These are phyloP conservation scores for Sindora glabra DNA, from an alignment of 306 rosid species.

Conservation along the genomic window DNA sequence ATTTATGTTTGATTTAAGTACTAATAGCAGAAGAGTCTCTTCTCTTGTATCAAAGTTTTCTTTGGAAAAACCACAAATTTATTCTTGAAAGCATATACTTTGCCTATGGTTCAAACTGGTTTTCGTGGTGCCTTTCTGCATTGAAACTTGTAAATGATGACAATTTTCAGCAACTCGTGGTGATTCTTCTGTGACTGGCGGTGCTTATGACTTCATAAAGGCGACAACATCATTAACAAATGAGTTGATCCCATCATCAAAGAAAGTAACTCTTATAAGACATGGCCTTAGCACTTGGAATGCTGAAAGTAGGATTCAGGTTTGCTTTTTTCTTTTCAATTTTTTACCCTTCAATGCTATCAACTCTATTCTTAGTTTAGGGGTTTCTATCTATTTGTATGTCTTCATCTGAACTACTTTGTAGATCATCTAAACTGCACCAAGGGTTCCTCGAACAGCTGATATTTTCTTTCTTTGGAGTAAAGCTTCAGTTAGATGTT, in stretches of 20 bases:
- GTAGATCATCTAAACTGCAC: not conserved
- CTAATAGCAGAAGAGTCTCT: not conserved
- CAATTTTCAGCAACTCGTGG: too few species aligned
- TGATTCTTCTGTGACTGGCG: conserved; percentile 45
- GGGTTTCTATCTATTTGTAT: not conserved
- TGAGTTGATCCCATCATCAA: conserved; percentile 38
- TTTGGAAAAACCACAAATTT: not conserved
- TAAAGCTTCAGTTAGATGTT: not conserved
- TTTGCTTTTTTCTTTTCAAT: conserved; percentile 18
- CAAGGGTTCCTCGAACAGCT: not conserved
- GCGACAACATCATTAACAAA: conserved; percentile 55
- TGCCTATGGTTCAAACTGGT: not conserved
- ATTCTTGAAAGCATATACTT: not conserved
- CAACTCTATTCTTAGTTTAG: not conserved
- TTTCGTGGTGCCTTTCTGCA: conserved; percentile 16
- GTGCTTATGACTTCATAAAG: conserved; percentile 57
- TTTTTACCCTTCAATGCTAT: not conserved
- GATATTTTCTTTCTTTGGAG: too few species aligned
- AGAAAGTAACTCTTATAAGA: conserved; percentile 63
- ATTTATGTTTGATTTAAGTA: not conserved
- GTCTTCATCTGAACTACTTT: conserved; percentile 2
- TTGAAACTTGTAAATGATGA: conserved; percentile 37
- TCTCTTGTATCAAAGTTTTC: not conserved
- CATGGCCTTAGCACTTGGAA: conserved; percentile 81
- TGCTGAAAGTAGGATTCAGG: conserved; percentile 69